phyloP scores from a whole-genome alignment of 1,139 yeast genomes.

The Saccharomyces uvarum region DNA sequence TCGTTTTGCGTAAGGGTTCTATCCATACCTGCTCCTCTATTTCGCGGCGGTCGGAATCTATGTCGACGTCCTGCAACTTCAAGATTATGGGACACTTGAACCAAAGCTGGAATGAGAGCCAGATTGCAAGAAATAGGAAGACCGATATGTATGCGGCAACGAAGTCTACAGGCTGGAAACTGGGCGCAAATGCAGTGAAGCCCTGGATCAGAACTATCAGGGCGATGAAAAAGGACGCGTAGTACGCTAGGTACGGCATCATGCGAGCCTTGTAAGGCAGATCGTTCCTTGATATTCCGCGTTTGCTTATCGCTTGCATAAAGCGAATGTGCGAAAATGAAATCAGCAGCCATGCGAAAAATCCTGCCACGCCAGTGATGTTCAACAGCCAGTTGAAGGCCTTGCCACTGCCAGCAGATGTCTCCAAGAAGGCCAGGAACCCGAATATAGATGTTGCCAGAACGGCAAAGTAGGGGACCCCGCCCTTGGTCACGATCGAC shows the following conservation, averaged over 20 bases:
- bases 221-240: conserved; percentile 41
- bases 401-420: conserved; percentile 46
- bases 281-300: conserved; percentile 55
- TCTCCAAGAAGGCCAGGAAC: conserved; percentile 59
- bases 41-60: conserved; percentile 53
- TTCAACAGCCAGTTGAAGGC: conserved; percentile 83
- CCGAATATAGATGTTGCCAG: conserved; percentile 54
- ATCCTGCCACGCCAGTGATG: conserved; percentile 70
- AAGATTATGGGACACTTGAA: conserved; percentile 37
- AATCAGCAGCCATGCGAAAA: conserved; percentile 68
- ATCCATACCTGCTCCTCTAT: conserved; percentile 31
- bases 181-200: conserved; percentile 32
- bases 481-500: conserved; percentile 45
- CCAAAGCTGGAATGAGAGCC: conserved; percentile 41
- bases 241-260: conserved; percentile 60
- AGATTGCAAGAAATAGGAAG: conserved; percentile 41
- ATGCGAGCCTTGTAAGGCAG: conserved; percentile 57
- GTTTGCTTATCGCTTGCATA: conserved; percentile 50
- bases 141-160: conserved; percentile 57
- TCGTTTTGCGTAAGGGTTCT: neutral
- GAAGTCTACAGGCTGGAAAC: conserved; percentile 41
- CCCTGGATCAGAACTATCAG: conserved; percentile 49
- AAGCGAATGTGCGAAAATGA: conserved; percentile 59
- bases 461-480: conserved; percentile 63
- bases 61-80: conserved; percentile 47